Conservation (phyloP, 2,329 filamentous ascomycete genomes). For the Pseudogymnoascus sp. region DNA sequence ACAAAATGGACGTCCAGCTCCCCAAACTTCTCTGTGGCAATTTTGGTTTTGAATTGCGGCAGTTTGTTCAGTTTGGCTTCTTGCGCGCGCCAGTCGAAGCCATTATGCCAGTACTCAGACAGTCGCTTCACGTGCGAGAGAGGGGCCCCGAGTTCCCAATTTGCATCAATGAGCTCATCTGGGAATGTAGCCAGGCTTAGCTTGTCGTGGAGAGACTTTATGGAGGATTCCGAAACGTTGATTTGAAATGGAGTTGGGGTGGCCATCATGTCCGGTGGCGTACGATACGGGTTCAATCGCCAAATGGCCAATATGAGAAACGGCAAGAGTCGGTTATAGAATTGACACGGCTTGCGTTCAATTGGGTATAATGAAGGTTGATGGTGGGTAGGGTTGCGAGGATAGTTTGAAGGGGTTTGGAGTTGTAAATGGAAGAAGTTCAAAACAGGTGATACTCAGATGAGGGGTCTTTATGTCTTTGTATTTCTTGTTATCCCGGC, state of each 20-base stretch:
- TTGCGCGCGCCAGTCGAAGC: constrained; percentile 21
- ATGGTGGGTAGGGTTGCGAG: not conserved
- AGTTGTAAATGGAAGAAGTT: not conserved
- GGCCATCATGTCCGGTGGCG: not conserved
- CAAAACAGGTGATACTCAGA: not conserved
- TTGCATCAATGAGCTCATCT: constrained; percentile 12
- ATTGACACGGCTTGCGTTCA: not conserved
- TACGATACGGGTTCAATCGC: not conserved
- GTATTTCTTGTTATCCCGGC: not conserved
- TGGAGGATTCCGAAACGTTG: constrained; percentile 7
- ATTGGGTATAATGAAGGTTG: not conserved
- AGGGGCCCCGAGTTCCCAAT: constrained; percentile 13
- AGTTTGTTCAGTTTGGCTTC: constrained; percentile 22
- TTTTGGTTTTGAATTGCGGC: constrained; percentile 26
- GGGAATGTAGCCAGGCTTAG: constrained; percentile 12
- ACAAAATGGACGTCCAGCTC: constrained; percentile 57
- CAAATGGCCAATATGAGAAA: not conserved
- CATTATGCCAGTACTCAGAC: constrained; percentile 19
- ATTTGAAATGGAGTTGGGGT: constrained; percentile 10
- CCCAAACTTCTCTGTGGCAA: constrained; percentile 48
- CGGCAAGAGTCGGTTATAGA: not conserved
- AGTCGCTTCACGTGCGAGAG: constrained; percentile 11
- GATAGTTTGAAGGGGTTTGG: not conserved
- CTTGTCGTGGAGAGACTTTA: constrained; percentile 9
- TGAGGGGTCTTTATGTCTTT: not conserved